Percentiles rank a stretch among this genome's conserved stretches.
Evolutionary conservation across 495 filamentous ascomycete species (phyloP).

Genomic region (Lentithecium fluviatile): DNA sequence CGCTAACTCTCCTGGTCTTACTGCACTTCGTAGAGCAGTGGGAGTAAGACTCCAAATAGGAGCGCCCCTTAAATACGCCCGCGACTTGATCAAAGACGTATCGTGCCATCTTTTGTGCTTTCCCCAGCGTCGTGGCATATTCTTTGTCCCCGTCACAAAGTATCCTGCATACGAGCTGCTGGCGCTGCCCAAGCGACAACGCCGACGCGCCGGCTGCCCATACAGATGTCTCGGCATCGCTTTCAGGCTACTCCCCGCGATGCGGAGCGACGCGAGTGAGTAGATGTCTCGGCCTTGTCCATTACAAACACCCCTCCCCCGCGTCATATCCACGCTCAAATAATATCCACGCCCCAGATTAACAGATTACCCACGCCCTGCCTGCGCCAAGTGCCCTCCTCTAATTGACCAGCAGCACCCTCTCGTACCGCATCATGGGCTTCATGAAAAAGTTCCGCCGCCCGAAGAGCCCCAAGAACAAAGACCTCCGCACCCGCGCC

Average conservation of each 20-base stretch:
- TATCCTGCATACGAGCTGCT: no score
- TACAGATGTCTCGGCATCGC: slow-evolving; percentile 28
- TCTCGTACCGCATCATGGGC: slow-evolving; percentile 45
- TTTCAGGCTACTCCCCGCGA: slow-evolving; percentile 14
- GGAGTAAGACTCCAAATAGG: no score
- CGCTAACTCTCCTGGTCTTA: no score
- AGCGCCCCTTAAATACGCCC: no score
- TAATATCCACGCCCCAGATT: no score
- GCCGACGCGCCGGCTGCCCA: no score
- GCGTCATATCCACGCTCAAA: not conserved
- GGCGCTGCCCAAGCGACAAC: no score
- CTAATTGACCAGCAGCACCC: slow-evolving; percentile 15
- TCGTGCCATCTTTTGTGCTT: no score
- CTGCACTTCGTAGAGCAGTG: no score
- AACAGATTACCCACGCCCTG: not conserved
- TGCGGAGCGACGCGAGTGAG: slow-evolving; percentile 12
- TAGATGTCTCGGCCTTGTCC: not conserved
- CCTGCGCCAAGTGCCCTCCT: slow-evolving; percentile 6
- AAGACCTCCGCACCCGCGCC: slow-evolving; percentile 6
- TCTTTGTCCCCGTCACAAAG: no score
- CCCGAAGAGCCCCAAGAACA: slow-evolving; percentile 42
- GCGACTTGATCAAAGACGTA: no score
- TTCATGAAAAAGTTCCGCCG: slow-evolving; percentile 50
- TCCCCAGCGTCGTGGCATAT: no score
- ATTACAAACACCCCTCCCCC: not conserved